A percentile compares a stretch with the other conserved stretches of the same genome.
Evolutionary conservation across 1,139 yeast species (phyloP).

Genomic region (Yamadazyma songkhlaensis): DNA sequence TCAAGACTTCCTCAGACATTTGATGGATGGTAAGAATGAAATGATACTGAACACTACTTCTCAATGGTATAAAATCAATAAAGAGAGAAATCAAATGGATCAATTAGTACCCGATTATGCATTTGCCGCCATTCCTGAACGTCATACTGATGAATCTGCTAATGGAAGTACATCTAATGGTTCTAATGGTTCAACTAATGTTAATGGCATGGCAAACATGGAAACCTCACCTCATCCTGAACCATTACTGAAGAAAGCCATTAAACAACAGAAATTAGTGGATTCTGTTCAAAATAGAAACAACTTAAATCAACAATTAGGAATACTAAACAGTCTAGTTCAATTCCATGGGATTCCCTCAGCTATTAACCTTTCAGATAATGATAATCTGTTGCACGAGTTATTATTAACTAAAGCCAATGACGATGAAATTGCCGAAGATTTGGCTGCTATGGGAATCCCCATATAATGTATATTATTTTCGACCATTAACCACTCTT

Average conservation of each 20-base stretch:
- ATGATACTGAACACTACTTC: constrained; percentile 76
- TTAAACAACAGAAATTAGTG: constrained; percentile 36
- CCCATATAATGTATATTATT: constrained; percentile 2
- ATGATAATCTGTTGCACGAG: constrained; percentile 25
- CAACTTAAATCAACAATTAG: constrained; percentile 53
- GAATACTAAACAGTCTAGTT: constrained; percentile 54
- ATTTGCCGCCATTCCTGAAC: constrained; percentile 32
- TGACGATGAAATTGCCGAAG: constrained; percentile 62
- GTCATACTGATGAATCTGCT: background rate
- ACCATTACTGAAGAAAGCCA: constrained; percentile 29
- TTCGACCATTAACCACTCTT: background rate
- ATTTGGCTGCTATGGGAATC: constrained; percentile 51
- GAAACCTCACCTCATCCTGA: constrained; percentile 14
- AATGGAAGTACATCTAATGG: constrained; percentile 9
- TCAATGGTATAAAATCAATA: constrained; percentile 88
- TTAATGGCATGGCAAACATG: constrained; percentile 4
- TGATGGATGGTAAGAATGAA: constrained; percentile 64
- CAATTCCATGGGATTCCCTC: constrained; percentile 66
- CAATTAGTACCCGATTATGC: constrained; percentile 51
- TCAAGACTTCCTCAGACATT: constrained; percentile 73
- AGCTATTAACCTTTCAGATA: constrained; percentile 44
- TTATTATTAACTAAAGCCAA: constrained; percentile 49
- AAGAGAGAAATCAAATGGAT: constrained; percentile 85
- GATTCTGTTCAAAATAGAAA: constrained; percentile 55
- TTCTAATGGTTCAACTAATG: constrained; percentile 4